Base-by-base conservation (phyloP, 495 filamentous ascomycete genomes). In the Letharia lupina region DNA sequence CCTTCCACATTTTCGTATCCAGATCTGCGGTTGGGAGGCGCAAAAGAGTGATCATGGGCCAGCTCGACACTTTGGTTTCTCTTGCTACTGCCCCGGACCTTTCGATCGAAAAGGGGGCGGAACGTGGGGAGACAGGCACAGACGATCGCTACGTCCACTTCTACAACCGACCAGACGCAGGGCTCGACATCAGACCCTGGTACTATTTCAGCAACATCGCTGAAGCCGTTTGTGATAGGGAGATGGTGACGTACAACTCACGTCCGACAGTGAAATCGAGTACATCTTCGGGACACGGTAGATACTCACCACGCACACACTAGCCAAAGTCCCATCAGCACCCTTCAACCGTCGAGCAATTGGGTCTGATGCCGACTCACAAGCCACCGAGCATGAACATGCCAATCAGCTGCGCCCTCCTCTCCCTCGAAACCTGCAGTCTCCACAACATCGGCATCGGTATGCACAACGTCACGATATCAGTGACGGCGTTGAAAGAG, bases 81-180 rank as follows among this genome's bases (percentile, higher is more conserved):
- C n/a, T 9, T 44, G 11, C 13, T 63, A 8, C 41, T 42, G 35
- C 10, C 23, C 10, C 62, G 45, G 41, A 63, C 62, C 28, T 41
- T 50, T 15, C 16, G 48, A 28, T 63, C 62, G 45, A 63, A 63
- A 7, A 63, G 48, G 44, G 62, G 62, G 62, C 62, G 62, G n/a
- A 50, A 35, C 20, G 47, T 63, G 41, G 63, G 63, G 18, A 65
- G 52, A 40, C 63, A 60, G 16, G 63, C 54, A 18, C 52, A 65
- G n/a, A 65, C 8, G 31, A 65, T 65, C 4, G 63, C 56, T 23
- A 48, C 41, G 50, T 54, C 56, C 9, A 65, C 63, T 31, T 65
- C 63, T 16, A 47, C 56, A 11, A 65, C 50, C 20, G 63, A 65
- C 63, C 63, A 65, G 39, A 57, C n/a, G n/a, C 41, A 39, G 33